These are phyloP conservation scores for Leccinum longicurvipes DNA, from an alignment of 768 basidiomycete species.

Conservation along the genomic window DNA sequence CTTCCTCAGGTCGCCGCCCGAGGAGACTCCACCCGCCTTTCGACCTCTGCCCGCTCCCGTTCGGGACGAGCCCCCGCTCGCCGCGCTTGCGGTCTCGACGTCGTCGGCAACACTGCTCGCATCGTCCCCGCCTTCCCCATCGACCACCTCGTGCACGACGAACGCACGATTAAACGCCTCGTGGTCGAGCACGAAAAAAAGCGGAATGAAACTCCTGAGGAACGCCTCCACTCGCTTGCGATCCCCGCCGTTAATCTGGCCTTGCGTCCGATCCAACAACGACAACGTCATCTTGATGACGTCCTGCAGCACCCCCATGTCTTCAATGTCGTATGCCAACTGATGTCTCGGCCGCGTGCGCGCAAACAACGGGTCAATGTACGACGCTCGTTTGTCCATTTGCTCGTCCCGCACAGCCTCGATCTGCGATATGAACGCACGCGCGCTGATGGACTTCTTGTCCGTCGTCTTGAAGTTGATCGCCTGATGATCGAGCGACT, in stretches of 20 bases:
- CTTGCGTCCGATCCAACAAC: constrained; percentile 85
- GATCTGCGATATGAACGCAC: constrained; percentile 78
- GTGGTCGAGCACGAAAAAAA: constrained; percentile 75
- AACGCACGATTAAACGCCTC: constrained; percentile 69
- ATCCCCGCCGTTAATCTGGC: constrained; percentile 67
- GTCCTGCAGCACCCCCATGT: constrained; percentile 79
- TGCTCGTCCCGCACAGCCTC: constrained; percentile 84
- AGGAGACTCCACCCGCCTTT: constrained; percentile 37
- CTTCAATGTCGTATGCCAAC: constrained; percentile 72
- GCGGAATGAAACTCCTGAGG: constrained; percentile 69
- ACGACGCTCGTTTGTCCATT: constrained; percentile 65
- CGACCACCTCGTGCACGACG: constrained; percentile 58
- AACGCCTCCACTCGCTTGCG: constrained; percentile 81
- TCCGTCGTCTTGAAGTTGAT: constrained; percentile 88
- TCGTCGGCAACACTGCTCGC: constrained; percentile 36
- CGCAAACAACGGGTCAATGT: constrained; percentile 48
- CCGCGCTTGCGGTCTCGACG: constrained; percentile 31
- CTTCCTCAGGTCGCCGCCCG: constrained; percentile 69
- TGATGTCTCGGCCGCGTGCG: constrained; percentile 73
- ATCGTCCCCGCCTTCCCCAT: constrained; percentile 56
- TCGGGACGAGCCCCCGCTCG: constrained; percentile 26
- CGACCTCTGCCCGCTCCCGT: constrained; percentile 40
- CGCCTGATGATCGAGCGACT: constrained; percentile 90
- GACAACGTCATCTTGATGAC: constrained; percentile 84
- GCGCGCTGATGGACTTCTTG: constrained; percentile 77